Evolutionary conservation across 176 grass and related monocot species (phyloP).

Genomic region (Zizania latifolia): DNA sequence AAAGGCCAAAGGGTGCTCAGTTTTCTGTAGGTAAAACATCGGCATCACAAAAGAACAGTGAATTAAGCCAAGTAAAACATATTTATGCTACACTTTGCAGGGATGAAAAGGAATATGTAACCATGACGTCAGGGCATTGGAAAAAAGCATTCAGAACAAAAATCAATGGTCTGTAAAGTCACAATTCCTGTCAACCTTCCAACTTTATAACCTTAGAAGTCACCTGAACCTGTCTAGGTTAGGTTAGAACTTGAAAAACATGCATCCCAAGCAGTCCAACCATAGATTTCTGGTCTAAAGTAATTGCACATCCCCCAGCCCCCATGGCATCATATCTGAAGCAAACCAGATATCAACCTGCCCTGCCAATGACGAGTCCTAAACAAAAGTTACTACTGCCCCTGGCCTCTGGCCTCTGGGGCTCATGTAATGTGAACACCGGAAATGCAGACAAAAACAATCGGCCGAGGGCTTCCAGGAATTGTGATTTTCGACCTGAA

Average conservation of each 20-base stretch:
- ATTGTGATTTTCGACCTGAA: neutral
- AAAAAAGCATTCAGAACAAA: conserved; percentile 7
- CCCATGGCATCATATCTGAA: too few relatives aligned
- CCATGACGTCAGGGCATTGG: neutral
- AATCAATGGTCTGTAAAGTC: neutral
- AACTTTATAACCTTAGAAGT: neutral
- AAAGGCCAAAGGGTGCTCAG: neutral
- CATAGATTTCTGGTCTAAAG: neutral
- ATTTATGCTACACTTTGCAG: neutral
- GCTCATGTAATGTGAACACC: neutral
- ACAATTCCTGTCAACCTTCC: neutral
- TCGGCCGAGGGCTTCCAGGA: neutral
- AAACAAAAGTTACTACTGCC: neutral
- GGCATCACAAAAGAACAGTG: conserved; percentile 22
- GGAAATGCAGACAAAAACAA: neutral
- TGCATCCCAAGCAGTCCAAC: neutral
- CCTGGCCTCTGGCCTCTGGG: neutral
- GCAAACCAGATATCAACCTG: neutral
- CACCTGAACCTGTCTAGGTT: neutral
- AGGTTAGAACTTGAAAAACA: conserved; percentile 17
- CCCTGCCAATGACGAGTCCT: neutral
- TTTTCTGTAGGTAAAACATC: conserved; percentile 14
- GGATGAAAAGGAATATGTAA: neutral
- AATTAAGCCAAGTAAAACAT: conserved; percentile 17
- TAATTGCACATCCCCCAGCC: neutral